Conservation (phyloP, 2,329 filamentous ascomycete genomes). For the Alternaria arborescens region DNA sequence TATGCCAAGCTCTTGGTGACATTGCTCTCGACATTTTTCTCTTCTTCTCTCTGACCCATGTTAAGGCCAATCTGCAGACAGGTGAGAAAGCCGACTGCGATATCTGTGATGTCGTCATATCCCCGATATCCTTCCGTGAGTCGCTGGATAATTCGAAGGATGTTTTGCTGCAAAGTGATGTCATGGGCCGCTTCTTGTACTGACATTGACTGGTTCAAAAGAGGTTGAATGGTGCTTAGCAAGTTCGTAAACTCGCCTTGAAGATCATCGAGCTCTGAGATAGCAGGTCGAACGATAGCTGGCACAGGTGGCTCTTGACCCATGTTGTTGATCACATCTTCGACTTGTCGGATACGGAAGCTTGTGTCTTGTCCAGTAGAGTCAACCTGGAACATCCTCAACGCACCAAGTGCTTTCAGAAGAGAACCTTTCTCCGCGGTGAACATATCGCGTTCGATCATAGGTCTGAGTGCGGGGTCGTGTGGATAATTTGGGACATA, state of each 20-base stretch:
- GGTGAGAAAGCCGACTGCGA: constrained; percentile 79
- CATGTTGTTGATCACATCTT: constrained; percentile 68
- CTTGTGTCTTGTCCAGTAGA: constrained; percentile 75
- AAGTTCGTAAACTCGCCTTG: constrained; percentile 86
- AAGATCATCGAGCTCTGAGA: constrained; percentile 73
- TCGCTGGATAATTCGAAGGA: constrained; percentile 74
- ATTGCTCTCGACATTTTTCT: constrained; percentile 22
- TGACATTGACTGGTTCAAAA: constrained; percentile 36
- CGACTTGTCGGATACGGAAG: constrained; percentile 69
- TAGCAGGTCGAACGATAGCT: constrained; percentile 74
- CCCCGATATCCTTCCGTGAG: constrained; percentile 74
- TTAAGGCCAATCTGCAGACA: constrained; percentile 80
- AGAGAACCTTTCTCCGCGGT: constrained; percentile 65
- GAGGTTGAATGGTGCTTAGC: constrained; percentile 54
- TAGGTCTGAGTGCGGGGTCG: constrained; percentile 73
- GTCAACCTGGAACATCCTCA: constrained; percentile 70
- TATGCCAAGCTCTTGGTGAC: constrained; percentile 34
- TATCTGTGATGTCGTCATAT: constrained; percentile 86
- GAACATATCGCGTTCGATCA: constrained; percentile 70
- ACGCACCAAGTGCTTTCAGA: constrained; percentile 63
- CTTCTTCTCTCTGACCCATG: constrained; percentile 52
- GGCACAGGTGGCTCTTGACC: constrained; percentile 72
- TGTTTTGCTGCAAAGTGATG: constrained; percentile 59
- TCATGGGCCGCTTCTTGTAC: constrained; percentile 39
- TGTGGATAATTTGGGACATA: constrained; percentile 88